A percentile compares a stretch with the other conserved stretches of the same genome.
phyloP scores from a whole-genome alignment of 805 yeast genomes.

The Nakazawaea laoshanensis region DNA sequence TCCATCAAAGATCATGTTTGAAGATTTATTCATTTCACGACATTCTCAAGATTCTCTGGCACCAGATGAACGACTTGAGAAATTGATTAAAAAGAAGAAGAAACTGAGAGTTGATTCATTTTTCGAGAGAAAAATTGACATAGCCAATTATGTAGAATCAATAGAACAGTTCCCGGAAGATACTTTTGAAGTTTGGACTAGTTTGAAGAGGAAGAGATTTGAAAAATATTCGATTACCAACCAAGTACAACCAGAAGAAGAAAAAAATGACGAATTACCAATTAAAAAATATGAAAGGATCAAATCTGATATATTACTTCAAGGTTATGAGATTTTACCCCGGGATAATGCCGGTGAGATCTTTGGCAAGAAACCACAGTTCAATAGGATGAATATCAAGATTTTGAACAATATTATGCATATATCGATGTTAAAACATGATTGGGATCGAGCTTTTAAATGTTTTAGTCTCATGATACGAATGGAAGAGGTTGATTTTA shows the following conservation, averaged over 20 bases:
- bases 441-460: conserved; percentile 51
- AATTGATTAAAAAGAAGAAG: background rate
- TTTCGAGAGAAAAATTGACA: conserved; percentile 1
- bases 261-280: conserved; percentile 2
- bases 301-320: background rate
- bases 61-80: background rate
- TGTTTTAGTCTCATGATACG: conserved; percentile 42
- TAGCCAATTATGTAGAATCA: background rate
- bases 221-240: too few species aligned
- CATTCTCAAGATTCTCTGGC: background rate
- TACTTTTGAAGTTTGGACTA: conserved; percentile 8
- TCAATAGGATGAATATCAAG: conserved; percentile 10
- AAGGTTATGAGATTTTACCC: conserved; percentile 2
- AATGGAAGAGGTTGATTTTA: conserved; percentile 40
- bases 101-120: background rate
- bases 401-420: conserved; percentile 39
- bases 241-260: conserved; percentile 2
- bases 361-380: too few species aligned
- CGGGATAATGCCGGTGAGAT: too few species aligned
- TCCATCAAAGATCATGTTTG: conserved; percentile 4
- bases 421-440: conserved; percentile 31
- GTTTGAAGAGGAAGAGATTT: background rate
- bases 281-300: background rate
- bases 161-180: background rate
- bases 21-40: background rate